Evolutionary conservation across 352 stramenopile species (phyloP).

Genomic region (Sclerospora graminicola): DNA sequence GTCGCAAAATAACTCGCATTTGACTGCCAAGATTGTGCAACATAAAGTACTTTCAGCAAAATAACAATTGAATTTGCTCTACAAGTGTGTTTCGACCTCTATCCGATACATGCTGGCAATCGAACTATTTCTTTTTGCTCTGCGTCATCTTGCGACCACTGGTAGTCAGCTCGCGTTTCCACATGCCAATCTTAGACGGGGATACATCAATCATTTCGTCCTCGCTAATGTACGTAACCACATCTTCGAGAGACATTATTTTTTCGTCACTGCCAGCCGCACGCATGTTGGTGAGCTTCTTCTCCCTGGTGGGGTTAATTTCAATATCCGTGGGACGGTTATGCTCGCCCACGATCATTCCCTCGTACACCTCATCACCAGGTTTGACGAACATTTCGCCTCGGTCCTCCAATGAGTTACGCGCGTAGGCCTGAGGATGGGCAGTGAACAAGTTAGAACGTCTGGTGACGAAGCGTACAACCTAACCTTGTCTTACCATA

Average conservation of each 20-base stretch:
- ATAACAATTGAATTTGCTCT: too few species aligned
- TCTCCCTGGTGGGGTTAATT: conserved; percentile 96
- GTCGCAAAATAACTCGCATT: too few species aligned
- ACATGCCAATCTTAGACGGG: conserved; percentile 89
- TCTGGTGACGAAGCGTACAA: neutral
- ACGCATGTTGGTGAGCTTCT: conserved; percentile 96
- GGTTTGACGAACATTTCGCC: conserved; percentile 94
- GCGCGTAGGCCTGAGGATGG: conserved; percentile 72
- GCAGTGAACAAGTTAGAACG: too few species aligned
- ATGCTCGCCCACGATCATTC: conserved; percentile 98
- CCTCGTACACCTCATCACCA: conserved; percentile 92
- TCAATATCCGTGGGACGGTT: conserved; percentile 93
- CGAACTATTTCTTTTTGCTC: conserved; percentile 46
- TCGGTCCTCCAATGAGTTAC: conserved; percentile 88
- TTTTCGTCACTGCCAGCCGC: conserved; percentile 94
- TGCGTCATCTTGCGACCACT: conserved; percentile 46
- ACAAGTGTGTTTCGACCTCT: too few species aligned
- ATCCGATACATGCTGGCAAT: neutral
- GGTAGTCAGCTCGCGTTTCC: conserved; percentile 58
- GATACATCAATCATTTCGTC: conserved; percentile 99
- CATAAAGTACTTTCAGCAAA: neutral
- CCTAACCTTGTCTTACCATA: conserved; percentile 24
- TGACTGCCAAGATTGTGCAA: too few species aligned
- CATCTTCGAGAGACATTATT: conserved; percentile 95
- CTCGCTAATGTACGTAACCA: conserved; percentile 95